A percentile compares a stretch with the other conserved stretches of the same genome.
These are phyloP conservation scores for Trichoderma sp. DNA, from an alignment of 2,329 filamentous ascomycete species.

Conservation along the genomic window DNA sequence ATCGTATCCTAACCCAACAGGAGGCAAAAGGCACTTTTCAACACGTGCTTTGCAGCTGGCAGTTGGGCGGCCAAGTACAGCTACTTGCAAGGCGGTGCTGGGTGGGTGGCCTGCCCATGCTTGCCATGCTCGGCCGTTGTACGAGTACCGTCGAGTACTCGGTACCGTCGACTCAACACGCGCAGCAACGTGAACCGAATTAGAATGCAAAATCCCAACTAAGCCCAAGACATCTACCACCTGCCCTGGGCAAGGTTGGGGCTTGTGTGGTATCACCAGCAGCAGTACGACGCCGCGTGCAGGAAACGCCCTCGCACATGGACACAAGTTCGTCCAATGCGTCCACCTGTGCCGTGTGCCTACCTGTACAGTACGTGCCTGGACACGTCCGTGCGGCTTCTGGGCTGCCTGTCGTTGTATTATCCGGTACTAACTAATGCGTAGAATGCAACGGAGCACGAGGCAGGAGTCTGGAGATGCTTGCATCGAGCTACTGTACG, in stretches of 20 bases:
- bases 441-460: not conserved
- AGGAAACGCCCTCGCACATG: slow-evolving; percentile 7
- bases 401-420: not conserved
- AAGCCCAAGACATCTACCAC: not conserved
- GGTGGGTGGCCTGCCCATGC: not conserved
- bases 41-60: slow-evolving; percentile 13
- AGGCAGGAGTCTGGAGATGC: not conserved
- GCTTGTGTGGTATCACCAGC: not conserved
- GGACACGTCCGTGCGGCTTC: not conserved
- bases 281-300: slow-evolving; percentile 9
- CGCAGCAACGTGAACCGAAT: not conserved
- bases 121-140: not conserved
- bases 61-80: not conserved
- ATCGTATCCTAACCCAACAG: not conserved
- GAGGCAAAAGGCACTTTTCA: not conserved
- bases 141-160: no score
- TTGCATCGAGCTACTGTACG: not conserved
- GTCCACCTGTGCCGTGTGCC: not conserved
- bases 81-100: not conserved
- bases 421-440: not conserved
- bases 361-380: not conserved
- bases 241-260: not conserved
- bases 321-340: slow-evolving; percentile 12
- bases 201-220: not conserved
- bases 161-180: no score